These are phyloP conservation scores for Erigeron philadelphicus DNA, from an alignment of 140 eudicot species.

Conservation along the genomic window DNA sequence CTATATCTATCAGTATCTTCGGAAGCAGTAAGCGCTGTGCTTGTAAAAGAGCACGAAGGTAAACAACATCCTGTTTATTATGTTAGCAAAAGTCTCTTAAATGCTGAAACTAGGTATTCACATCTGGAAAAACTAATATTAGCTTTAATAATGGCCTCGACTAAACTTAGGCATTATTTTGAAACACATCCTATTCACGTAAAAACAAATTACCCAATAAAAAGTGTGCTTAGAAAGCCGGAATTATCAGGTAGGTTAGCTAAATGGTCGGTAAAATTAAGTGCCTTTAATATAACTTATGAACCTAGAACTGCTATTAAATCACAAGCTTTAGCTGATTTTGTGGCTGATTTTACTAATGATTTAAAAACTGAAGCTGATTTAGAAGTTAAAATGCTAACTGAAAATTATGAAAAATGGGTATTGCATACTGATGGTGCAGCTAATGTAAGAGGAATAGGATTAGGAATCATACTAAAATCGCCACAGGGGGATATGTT, in stretches of 20 bases:
- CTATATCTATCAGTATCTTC: too few relatives aligned
- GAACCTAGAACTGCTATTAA: background rate
- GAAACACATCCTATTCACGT: background rate
- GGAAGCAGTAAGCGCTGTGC: too few relatives aligned
- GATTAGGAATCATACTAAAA: too few relatives aligned
- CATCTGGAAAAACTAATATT: background rate
- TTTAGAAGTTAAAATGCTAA: background rate
- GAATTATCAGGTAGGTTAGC: background rate
- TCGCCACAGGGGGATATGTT: too few relatives aligned
- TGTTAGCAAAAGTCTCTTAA: background rate
- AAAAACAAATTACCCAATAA: background rate
- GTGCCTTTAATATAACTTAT: too few relatives aligned
- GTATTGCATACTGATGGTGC: background rate
- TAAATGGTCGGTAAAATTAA: background rate
- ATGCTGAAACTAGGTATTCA: background rate
- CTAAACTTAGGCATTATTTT: background rate
- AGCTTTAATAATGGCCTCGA: background rate
- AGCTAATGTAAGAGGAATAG: too few relatives aligned
- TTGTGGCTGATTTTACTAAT: too few relatives aligned
- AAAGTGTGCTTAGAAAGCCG: background rate
- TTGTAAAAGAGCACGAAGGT: background rate
- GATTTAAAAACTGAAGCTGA: background rate
- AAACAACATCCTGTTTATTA: background rate
- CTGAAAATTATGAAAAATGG: background rate
- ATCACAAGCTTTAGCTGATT: background rate